Base-by-base conservation (phyloP, 2,329 filamentous ascomycete genomes). In the Diaporthe batatas region DNA sequence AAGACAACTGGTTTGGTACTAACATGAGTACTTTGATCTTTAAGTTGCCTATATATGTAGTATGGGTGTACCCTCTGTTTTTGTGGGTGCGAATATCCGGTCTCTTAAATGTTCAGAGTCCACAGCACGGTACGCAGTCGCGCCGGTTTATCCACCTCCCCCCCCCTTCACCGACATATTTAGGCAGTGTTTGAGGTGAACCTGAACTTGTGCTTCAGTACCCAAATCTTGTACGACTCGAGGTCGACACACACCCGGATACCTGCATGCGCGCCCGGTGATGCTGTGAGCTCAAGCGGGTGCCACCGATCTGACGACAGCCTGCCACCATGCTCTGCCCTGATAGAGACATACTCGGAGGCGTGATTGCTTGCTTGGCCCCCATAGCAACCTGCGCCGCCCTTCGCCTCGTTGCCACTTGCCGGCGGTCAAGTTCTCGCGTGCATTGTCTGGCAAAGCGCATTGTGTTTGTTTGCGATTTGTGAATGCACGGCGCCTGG, bases 361-460 rank as follows among this genome's bases (percentile, higher is more conserved):
- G 3, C 10, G 7, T 39, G 62, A 39, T 67, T 53, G 62, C 62
- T 47, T 42, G 39, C n/a, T 42, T n/a, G 21, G 11, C 25, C 18
- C 18, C 16, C 36, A 32, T 14, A 25, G 34, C 5, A 62, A 3
- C 16, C 23, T 21, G 6, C 4, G 21, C 21, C 44, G 21, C 62
- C 14, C 29, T 65, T 65, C 44, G 14, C 32, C 21, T 25, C 47
- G 32, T 29, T 18, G 47, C 11, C 32, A 53, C 47, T 39, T 67
- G 47, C 62, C 62, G 47, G 62, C 62, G 62, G 62, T 67, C 62
- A 67, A 23, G 36, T 51, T 51, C 62, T 67, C 62, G 14, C n/a
- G n/a, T 42, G 12, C 10, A n/a, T 39, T 53, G 62, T 53, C n/a
- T 47, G 62, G 47, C 44, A 39, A 53, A 49, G 29, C 18, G 32